These are phyloP conservation scores for Umbelopsis isabellina DNA, from an alignment of 192 early-diverging fungal species.

Conservation along the genomic window DNA sequence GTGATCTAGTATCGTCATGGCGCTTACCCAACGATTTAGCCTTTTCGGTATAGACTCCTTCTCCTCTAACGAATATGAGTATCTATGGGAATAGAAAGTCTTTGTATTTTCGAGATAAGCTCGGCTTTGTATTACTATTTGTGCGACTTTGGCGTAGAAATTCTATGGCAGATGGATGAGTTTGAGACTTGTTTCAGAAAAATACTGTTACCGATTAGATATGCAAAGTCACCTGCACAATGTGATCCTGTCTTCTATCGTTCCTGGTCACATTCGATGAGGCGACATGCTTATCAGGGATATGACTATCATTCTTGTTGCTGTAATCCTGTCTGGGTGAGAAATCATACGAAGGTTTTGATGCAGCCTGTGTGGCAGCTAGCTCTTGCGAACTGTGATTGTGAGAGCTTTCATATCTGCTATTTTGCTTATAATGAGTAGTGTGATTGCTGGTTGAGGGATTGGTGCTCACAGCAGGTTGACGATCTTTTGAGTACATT, in stretches of 20 bases:
- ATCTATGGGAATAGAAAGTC: background rate
- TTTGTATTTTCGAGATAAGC: conserved; percentile 25
- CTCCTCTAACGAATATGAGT: background rate
- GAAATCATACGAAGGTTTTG: background rate
- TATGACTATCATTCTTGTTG: background rate
- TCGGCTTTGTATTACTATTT: conserved; percentile 71
- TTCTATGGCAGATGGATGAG: conserved; percentile 45
- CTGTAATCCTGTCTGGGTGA: background rate
- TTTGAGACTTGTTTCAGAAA: background rate
- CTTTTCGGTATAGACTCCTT: conserved; percentile 39
- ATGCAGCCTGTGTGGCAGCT: background rate
- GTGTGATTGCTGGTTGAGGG: background rate
- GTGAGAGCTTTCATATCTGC: background rate
- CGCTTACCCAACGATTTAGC: conserved; percentile 68
- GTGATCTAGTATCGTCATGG: background rate
- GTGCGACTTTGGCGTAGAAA: conserved; percentile 78
- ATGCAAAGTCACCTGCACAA: conserved; percentile 50
- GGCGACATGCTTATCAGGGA: background rate
- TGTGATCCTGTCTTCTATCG: conserved; percentile 51
- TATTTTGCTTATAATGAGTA: background rate
- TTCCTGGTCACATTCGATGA: background rate
- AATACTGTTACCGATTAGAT: background rate
- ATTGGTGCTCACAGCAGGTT: background rate
- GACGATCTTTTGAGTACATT: conserved; percentile 18
- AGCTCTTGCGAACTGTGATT: background rate